phyloP scores from a whole-genome alignment of 2,329 filamentous ascomycete species.

The Lecanicillium sp. region DNA sequence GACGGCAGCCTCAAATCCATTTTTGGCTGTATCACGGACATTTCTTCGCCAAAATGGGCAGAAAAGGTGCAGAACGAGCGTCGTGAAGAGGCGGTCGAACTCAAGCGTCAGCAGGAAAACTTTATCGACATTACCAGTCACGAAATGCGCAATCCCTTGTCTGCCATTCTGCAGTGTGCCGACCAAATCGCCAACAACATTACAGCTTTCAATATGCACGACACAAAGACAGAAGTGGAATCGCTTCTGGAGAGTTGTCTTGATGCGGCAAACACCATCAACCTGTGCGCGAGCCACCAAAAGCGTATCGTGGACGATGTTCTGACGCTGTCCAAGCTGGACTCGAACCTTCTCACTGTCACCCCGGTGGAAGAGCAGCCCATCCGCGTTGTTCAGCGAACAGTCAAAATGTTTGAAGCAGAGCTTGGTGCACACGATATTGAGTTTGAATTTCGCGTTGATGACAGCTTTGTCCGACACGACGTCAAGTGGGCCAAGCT shows the following conservation, averaged over 20 bases:
- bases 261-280: constrained; percentile 75
- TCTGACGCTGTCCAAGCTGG: constrained; percentile 59
- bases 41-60: constrained; percentile 77
- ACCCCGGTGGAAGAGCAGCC: constrained; percentile 64
- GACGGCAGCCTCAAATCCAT: constrained; percentile 62
- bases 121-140: constrained; percentile 69
- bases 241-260: constrained; percentile 47
- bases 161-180: constrained; percentile 66
- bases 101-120: constrained; percentile 65
- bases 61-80: constrained; percentile 71
- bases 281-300: constrained; percentile 71
- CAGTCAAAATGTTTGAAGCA: constrained; percentile 71
- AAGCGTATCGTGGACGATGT: constrained; percentile 64
- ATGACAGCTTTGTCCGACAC: constrained; percentile 57
- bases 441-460: constrained; percentile 58
- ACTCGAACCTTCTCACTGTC: constrained; percentile 61
- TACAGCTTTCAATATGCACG: constrained; percentile 28
- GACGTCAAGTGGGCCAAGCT: constrained; percentile 64
- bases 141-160: constrained; percentile 70
- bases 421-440: constrained; percentile 67
- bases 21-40: constrained; percentile 77
- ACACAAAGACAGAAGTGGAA: constrained; percentile 35
- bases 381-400: constrained; percentile 56
- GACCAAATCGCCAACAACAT: constrained; percentile 58
- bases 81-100: constrained; percentile 71